Evolutionary conservation across 208 protist genomes (phyloP).

Genomic region (Trypanosomatidae sp.): DNA sequence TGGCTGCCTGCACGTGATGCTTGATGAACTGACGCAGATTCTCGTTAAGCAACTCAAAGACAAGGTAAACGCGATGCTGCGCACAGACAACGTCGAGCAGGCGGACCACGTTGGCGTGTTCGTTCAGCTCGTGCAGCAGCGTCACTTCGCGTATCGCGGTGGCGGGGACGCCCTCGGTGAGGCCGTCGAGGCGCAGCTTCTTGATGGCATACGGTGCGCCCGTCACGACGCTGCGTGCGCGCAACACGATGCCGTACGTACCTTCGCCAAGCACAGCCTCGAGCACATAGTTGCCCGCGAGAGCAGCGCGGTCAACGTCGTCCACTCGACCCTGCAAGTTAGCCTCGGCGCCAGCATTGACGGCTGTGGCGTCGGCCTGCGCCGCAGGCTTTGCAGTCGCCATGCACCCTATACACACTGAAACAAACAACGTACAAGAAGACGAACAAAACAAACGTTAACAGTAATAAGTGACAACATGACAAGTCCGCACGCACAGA

Average conservation of each 20-base stretch:
- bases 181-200: conserved; percentile 51
- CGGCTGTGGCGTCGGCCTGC: neutral
- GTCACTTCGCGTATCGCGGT: conserved; percentile 89
- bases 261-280: conserved; percentile 90
- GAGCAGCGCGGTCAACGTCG: conserved; percentile 20
- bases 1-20: conserved; percentile 8
- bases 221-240: conserved; percentile 36
- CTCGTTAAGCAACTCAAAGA: conserved; percentile 95
- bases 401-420: too few relatives aligned
- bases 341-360: conserved; percentile 3
- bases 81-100: conserved; percentile 94
- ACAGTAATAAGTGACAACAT: too few relatives aligned
- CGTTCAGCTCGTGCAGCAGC: conserved; percentile 77
- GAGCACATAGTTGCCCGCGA: conserved; percentile 26
- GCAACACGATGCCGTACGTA: conserved; percentile 93
- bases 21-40: conserved; percentile 88
- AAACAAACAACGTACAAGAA: too few relatives aligned
- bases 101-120: conserved; percentile 85
- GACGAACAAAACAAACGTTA: too few relatives aligned
- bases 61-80: conserved; percentile 92
- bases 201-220: conserved; percentile 68
- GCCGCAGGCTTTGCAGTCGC: too few relatives aligned
- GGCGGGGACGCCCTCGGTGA: conserved; percentile 81
- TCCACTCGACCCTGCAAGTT: conserved; percentile 33
- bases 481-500: too few relatives aligned